Percentiles rank a stretch among this genome's conserved stretches.
phyloP scores from a whole-genome alignment of 2,329 filamentous ascomycete species.

The Verticillium zaregamsianum region DNA sequence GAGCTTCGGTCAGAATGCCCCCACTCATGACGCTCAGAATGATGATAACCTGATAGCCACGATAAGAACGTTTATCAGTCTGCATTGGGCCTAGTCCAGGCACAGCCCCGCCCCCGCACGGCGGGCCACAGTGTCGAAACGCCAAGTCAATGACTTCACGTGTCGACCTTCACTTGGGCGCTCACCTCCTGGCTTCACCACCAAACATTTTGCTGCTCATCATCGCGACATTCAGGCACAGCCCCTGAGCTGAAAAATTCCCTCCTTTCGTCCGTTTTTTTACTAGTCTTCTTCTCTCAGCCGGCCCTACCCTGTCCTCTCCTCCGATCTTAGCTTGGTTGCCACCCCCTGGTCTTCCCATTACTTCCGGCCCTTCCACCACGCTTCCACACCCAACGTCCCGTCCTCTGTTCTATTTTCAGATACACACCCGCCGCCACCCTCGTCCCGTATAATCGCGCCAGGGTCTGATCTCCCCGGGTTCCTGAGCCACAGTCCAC shows the following conservation, averaged over 20 bases:
- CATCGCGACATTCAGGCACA: neutral
- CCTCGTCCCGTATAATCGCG: neutral
- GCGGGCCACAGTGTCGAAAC: neutral
- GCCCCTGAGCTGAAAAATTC: neutral
- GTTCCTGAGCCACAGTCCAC: conserved; percentile 1
- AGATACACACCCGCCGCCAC: neutral
- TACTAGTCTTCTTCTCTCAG: neutral
- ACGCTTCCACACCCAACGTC: neutral
- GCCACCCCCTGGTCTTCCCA: neutral
- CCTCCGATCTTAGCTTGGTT: neutral
- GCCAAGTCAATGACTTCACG: neutral
- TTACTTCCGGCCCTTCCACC: neutral
- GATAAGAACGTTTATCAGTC: neutral
- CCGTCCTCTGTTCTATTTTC: neutral
- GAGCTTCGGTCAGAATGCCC: no score
- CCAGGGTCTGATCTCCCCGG: neutral
- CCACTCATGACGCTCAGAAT: neutral
- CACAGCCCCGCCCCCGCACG: conserved; percentile 4
- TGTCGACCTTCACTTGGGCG: neutral
- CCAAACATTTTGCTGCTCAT: neutral
- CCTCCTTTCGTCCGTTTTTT: neutral
- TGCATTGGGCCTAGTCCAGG: neutral
- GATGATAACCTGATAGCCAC: neutral
- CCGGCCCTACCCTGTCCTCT: neutral
- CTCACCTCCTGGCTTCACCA: neutral